Evolutionary conservation across 306 rosid genomes (phyloP).

Genomic region (Quercus ilex): DNA sequence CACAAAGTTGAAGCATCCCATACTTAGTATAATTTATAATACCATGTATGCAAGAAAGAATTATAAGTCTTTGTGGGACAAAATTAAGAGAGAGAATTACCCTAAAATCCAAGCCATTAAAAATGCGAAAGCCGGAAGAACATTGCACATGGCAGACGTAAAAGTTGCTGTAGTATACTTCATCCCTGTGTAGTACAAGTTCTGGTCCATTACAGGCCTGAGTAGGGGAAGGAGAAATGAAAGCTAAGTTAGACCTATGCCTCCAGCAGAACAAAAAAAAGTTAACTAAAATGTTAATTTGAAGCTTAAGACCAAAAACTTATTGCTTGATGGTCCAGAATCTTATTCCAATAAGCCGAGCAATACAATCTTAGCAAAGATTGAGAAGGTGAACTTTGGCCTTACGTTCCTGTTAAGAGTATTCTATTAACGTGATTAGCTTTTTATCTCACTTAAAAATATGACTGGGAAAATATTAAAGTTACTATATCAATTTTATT

Average conservation of each 20-base stretch:
- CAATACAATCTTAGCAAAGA: neutral
- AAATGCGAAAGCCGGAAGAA: conserved; percentile 57
- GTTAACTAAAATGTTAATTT: neutral
- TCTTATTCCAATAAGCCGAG: conserved; percentile 41
- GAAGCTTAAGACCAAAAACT: neutral
- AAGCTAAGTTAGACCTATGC: neutral
- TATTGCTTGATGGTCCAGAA: neutral
- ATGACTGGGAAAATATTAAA: too few species aligned
- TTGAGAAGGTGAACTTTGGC: conserved; percentile 39
- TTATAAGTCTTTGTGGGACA: neutral
- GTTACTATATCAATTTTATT: too few species aligned
- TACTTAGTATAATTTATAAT: neutral
- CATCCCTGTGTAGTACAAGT: conserved; percentile 50
- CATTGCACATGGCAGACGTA: conserved; percentile 46
- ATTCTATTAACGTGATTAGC: too few species aligned
- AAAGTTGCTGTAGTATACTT: conserved; percentile 55
- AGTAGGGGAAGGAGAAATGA: neutral
- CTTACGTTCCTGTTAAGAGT: conserved; percentile 39
- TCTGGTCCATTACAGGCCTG: conserved; percentile 66
- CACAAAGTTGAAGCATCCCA: neutral
- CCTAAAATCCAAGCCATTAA: conserved; percentile 50
- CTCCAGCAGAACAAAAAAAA: too few species aligned
- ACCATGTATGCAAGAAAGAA: too few species aligned
- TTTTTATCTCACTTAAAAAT: too few species aligned
- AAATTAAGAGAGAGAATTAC: conserved; percentile 5